A percentile compares a stretch with the other conserved stretches of the same genome.
These are phyloP conservation scores for Aspergillus pseudoterreus DNA, from an alignment of 2,329 filamentous ascomycete genomes.

Conservation along the genomic window DNA sequence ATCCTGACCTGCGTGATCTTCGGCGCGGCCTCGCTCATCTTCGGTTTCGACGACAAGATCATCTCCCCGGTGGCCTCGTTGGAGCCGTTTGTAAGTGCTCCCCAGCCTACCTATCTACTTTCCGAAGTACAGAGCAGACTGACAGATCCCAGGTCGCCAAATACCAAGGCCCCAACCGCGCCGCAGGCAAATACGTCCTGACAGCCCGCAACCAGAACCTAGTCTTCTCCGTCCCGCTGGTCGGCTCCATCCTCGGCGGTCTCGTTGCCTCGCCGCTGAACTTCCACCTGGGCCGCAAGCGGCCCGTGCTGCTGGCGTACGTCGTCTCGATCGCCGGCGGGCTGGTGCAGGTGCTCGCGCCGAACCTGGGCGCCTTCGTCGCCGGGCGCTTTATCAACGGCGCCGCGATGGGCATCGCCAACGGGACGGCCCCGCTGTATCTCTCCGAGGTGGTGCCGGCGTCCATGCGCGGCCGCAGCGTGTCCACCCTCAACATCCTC, in stretches of 20 bases:
- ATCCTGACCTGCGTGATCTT: constrained; percentile 26
- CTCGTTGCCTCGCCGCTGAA: constrained; percentile 31
- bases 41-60: constrained; percentile 32
- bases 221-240: constrained; percentile 33
- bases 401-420: constrained; percentile 30
- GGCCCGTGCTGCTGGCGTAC: constrained; percentile 31
- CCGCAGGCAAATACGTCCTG: constrained; percentile 19
- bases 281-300: constrained; percentile 32
- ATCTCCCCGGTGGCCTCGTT: constrained; percentile 30
- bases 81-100: constrained; percentile 22
- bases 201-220: constrained; percentile 34
- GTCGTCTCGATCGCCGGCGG: constrained; percentile 30
- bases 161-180: constrained; percentile 27
- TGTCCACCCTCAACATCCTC: constrained; percentile 31
- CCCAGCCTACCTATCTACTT: no score
- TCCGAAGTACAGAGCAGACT: no score
- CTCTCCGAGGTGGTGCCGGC: constrained; percentile 34
- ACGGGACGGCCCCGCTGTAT: constrained; percentile 34
- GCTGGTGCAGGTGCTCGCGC: constrained; percentile 35
- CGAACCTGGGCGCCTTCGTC: constrained; percentile 31
- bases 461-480: constrained; percentile 28
- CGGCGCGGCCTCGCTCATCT: constrained; percentile 30
- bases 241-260: constrained; percentile 32
- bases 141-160: constrained; percentile 19
- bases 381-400: constrained; percentile 31